These are phyloP conservation scores for Clohesyomyces aquaticus DNA, from an alignment of 495 filamentous ascomycete species.

Conservation along the genomic window DNA sequence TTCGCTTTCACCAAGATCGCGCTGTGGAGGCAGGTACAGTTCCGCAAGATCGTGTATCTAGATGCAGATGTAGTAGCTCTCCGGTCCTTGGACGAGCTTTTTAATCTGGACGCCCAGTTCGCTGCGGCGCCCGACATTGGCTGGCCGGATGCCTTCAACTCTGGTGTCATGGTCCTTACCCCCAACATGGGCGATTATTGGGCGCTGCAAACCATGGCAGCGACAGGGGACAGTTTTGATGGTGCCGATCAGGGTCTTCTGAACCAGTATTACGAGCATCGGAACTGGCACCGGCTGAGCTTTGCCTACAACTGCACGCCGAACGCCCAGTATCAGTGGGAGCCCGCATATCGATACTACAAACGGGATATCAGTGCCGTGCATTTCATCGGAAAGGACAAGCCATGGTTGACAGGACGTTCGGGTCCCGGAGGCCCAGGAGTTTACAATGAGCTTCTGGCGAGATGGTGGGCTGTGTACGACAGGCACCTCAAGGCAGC, in stretches of 20 bases:
- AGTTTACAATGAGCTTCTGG: constrained; percentile 78
- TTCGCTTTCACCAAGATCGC: constrained; percentile 96
- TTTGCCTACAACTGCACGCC: constrained; percentile 98
- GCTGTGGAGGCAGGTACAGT: constrained; percentile 90
- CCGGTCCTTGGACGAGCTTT: constrained; percentile 88
- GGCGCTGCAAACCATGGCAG: constrained; percentile 78
- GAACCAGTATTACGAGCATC: constrained; percentile 82
- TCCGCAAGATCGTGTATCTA: constrained; percentile 85
- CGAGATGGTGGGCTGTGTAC: constrained; percentile 89
- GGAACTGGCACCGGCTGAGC: constrained; percentile 82
- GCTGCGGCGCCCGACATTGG: constrained; percentile 93
- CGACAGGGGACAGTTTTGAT: constrained; percentile 89
- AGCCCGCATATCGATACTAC: constrained; percentile 92
- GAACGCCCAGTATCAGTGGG: constrained; percentile 90
- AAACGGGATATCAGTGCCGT: constrained; percentile 82
- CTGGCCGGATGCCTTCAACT: constrained; percentile 99
- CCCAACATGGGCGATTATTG: constrained; percentile 88
- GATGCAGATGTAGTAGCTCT: constrained; percentile 89
- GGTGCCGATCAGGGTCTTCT: constrained; percentile 95
- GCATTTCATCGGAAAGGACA: constrained; percentile 90
- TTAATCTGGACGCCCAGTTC: constrained; percentile 74
- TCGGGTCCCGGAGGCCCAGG: constrained; percentile 57
- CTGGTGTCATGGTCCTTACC: constrained; percentile 86
- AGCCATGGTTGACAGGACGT: constrained; percentile 82
- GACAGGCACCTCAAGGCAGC: constrained; percentile 72